Percentiles rank a stretch among this genome's conserved stretches.
Evolutionary conservation across 768 basidiomycete species (phyloP).

Genomic region (Clitopilus passeckerianus): DNA sequence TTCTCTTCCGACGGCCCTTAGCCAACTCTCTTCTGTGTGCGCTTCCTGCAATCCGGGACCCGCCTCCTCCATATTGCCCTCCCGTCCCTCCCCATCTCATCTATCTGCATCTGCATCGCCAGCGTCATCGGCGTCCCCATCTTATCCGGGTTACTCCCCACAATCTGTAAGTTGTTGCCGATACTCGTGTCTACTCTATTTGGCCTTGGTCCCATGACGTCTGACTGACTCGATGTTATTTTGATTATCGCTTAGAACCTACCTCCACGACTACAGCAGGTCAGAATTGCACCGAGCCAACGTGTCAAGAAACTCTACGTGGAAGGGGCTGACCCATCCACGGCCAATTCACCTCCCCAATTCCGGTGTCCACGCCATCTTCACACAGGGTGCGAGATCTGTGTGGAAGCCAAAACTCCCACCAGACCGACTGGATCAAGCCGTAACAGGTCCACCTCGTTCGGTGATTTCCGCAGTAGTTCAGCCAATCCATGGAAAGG

Average conservation of each 20-base stretch:
- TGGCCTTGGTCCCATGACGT: slow-evolving; percentile 1
- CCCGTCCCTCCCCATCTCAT: not conserved
- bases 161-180: slow-evolving; percentile 8
- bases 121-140: slow-evolving; percentile 18
- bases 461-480: slow-evolving; percentile 9
- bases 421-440: slow-evolving; percentile 19
- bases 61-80: not conserved
- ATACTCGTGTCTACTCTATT: not conserved
- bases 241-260: not conserved
- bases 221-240: not conserved
- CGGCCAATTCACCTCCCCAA: slow-evolving; percentile 56
- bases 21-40: slow-evolving; percentile 16
- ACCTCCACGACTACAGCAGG: not conserved
- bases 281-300: slow-evolving; percentile 18
- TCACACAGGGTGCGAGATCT: slow-evolving; percentile 70
- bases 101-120: slow-evolving; percentile 1
- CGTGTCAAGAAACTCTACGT: slow-evolving; percentile 50
- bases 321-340: slow-evolving; percentile 56
- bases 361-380: slow-evolving; percentile 72
- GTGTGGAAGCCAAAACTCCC: slow-evolving; percentile 54
- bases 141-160: slow-evolving; percentile 4
- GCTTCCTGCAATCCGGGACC: slow-evolving; percentile 4
- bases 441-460: slow-evolving; percentile 17
- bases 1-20: slow-evolving; percentile 19
- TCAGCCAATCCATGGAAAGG: slow-evolving; percentile 23